Base-by-base conservation (phyloP, 2,329 filamentous ascomycete genomes). In the Calonectria leucothoes region DNA sequence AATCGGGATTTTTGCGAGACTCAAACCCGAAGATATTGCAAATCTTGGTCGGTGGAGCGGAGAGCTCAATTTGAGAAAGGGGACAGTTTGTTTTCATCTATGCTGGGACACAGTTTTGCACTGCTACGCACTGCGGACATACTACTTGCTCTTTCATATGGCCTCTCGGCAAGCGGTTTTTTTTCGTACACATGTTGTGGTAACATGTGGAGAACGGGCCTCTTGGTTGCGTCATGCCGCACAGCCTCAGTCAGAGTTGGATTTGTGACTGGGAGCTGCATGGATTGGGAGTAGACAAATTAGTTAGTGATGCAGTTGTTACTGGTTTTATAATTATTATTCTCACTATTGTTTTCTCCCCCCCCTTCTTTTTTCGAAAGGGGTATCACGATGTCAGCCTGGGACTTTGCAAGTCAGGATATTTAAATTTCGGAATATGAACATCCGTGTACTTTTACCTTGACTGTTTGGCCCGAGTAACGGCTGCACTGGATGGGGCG, bases 1-100 rank as follows among this genome's bases (percentile, higher is more conserved):
- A 93, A 83, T 91, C 90, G 25, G 93, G 93, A 1, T 90, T 89
- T 72, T 87, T 94, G 25, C 90, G 87, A 73, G 91, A 92, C 79
- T 83, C 85, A 3, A 87, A 86, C 66, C 92, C 92, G 1, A 82
- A 85, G 80, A 78, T 90, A 72, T 85, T 93, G 77, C 91, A 88
- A 0, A 87, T 93, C 64, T 87, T 87, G 3, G 85, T 93, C 39
- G 91, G 91, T 15, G 89, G 74, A 57, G 45, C 51, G 23, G 55
- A 61, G n/a, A 17, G 20, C 17, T 23, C 8, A 45, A 10, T 11
- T 25, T 39, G 23, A 37, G 6, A 39, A 17, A 23, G n/a, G 20
- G 7, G n/a, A 45, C 20, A 17, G 39, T n/a, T 11, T 20, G 17
- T 45, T 10, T 45, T 23, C 7, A 20, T 1, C 4, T 45, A 42